Percentiles rank a stretch among this genome's conserved stretches.
Evolutionary conservation across 345 rosid genomes (phyloP).

Genomic region (Salix dunnii): DNA sequence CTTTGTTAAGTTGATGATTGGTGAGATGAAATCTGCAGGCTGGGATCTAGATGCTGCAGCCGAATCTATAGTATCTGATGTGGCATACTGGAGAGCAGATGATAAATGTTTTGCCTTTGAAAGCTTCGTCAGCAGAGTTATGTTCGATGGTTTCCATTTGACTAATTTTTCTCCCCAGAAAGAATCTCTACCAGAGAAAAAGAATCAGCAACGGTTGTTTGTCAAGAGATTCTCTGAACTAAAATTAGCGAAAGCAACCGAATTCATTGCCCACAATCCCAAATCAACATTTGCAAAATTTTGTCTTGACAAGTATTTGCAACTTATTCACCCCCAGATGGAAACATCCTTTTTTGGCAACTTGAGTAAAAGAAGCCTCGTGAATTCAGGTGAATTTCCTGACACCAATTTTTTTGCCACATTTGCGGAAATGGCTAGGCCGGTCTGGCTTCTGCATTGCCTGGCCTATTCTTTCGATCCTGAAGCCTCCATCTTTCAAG

Average conservation of each 20-base stretch:
- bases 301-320: conserved; percentile 60
- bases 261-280: conserved; percentile 48
- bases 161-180: conserved; percentile 44
- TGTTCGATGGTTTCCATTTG: conserved; percentile 67
- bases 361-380: conserved; percentile 43
- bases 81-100: conserved; percentile 53
- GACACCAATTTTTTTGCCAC: conserved; percentile 43
- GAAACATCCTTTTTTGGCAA: conserved; percentile 68
- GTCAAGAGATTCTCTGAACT: conserved; percentile 62
- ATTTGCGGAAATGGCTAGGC: conserved; percentile 77
- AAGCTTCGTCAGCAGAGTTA: conserved; percentile 61
- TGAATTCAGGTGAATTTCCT: conserved; percentile 52
- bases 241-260: conserved; percentile 46
- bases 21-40: conserved; percentile 55
- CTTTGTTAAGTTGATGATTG: conserved; percentile 57
- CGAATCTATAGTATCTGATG: conserved; percentile 44
- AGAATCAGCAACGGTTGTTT: conserved; percentile 36
- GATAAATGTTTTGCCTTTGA: conserved; percentile 79
- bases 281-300: conserved; percentile 62
- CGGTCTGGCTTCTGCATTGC: conserved; percentile 86
- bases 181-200: conserved; percentile 31
- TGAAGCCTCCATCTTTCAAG: conserved; percentile 62
- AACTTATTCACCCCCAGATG: conserved; percentile 73
- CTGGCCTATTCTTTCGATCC: conserved; percentile 70
- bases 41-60: conserved; percentile 82